Conservation (phyloP, 176 grass and related monocot species). For the Bonia amplexicaulis region DNA sequence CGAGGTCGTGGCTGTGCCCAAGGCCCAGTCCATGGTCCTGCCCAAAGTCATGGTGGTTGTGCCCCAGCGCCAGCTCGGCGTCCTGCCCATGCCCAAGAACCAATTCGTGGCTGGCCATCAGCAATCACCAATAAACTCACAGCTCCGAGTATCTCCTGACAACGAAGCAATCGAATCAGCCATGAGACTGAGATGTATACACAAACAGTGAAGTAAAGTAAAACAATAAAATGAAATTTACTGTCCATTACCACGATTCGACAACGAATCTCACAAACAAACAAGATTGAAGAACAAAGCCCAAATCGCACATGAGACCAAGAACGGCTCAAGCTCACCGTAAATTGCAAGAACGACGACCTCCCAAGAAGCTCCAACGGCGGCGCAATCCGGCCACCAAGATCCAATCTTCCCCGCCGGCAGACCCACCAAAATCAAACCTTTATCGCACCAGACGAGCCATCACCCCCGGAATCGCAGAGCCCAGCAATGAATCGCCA, state of each 20-base stretch:
- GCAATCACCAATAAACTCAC: slow-evolving; percentile 2
- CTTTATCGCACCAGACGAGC: neutral
- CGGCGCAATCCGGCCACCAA: neutral
- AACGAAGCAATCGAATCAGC: slow-evolving; percentile 11
- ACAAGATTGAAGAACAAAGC: neutral
- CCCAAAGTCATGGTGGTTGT: slow-evolving; percentile 63
- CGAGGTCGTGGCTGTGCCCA: slow-evolving; percentile 46
- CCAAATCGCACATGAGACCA: neutral
- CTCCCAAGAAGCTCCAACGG: neutral
- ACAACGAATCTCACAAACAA: neutral
- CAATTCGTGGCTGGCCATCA: slow-evolving; percentile 87
- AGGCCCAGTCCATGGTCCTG: slow-evolving; percentile 46
- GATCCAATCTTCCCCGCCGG: neutral
- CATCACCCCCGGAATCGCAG: neutral
- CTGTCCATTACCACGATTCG: neutral
- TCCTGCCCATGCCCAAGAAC: slow-evolving; percentile 80
- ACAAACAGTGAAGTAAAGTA: neutral
- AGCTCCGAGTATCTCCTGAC: neutral
- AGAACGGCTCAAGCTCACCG: neutral
- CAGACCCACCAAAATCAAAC: neutral
- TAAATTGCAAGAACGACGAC: neutral
- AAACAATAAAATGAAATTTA: neutral
- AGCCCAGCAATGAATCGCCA: neutral
- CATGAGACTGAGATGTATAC: neutral
- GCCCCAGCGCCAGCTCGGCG: slow-evolving; percentile 71